phyloP scores from a whole-genome alignment of 345 rosid species.

The Sisymbrium irio region DNA sequence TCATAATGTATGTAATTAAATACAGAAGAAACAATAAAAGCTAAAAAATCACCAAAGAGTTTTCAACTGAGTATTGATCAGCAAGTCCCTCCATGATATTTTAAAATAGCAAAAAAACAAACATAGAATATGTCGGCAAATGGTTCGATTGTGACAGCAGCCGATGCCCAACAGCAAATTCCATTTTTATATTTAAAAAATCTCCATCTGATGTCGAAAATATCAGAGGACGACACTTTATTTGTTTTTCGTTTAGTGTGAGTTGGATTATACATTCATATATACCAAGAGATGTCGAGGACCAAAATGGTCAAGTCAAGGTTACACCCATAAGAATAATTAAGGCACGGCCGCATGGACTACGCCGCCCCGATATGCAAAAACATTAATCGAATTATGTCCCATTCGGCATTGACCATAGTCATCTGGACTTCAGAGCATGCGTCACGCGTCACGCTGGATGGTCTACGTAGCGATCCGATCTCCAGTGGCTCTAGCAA shows the following conservation, averaged over 20 bases:
- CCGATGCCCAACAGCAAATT: background rate
- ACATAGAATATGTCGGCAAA: background rate
- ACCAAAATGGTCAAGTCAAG: constrained; percentile 10
- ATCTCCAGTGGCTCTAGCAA: background rate
- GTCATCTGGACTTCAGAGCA: background rate
- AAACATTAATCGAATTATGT: background rate
- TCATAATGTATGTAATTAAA: background rate
- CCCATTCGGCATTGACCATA: background rate
- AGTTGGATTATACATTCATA: no score
- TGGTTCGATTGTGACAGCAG: background rate
- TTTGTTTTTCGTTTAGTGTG: no score
- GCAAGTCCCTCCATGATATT: background rate
- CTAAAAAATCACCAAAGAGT: background rate
- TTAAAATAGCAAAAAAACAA: background rate
- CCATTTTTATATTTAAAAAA: background rate
- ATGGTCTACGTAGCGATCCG: background rate
- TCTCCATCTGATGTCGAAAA: background rate
- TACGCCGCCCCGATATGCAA: background rate
- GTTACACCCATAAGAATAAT: background rate
- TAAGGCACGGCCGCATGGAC: background rate
- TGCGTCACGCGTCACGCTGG: no score
- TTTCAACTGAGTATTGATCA: background rate
- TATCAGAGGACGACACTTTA: background rate
- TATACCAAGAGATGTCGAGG: background rate
- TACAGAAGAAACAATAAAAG: background rate